Evolutionary conservation across 495 filamentous ascomycete species (phyloP), one percentile per base, ranked within the genome.

Genomic region (Pseudoneurospora amorphoporcata): DNA sequence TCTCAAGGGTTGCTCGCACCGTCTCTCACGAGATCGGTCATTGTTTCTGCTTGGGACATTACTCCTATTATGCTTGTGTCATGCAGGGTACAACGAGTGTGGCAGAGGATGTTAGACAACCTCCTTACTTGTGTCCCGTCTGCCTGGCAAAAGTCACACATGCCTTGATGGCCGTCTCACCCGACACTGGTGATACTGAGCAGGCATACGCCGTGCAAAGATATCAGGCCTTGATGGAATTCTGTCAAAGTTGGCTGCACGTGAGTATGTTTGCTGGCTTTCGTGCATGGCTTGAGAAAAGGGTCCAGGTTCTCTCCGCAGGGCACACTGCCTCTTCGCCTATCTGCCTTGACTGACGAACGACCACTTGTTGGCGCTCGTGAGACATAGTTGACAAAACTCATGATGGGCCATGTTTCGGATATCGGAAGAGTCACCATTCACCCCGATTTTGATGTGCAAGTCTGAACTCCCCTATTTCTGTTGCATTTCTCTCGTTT

Each of bases 61-160:
- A 90, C 76, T 78, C 86, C 3, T 93, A 90, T 74, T 91, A 91
- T 74, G 90, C 90, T 0, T 92, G 90, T 74, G 82, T 83, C 39
- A 92, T 92, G 90, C 90, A 92, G 75, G 85, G 88, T 38, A 89
- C 86, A 2, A 85, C 85, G 4, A 82, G 85, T 8, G 79, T 92
- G 32, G 79, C 77, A 10, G 91, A 93, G 78, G 91, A 92, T 78
- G 81, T 84, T 14, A 77, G 89, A 42, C 90, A 92, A 77, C 89
- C 90, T 61, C 88, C 89, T 12, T 92, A 90, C 76, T 76, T 91
- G 17, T 92, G 90, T 75, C 89, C 88, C 0, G 83, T 92, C 3
- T 90, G 89, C 76, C 70, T 87, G 72, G 83, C 82, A 7, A 92
- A 92, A 77, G 68, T 91, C 4, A 72, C 82, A 4, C 69, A 74